Evolutionary conservation across 2,329 filamentous ascomycete species (phyloP), one percentile per base, ranked within the genome.

Genomic region (Fulvia fulva): DNA sequence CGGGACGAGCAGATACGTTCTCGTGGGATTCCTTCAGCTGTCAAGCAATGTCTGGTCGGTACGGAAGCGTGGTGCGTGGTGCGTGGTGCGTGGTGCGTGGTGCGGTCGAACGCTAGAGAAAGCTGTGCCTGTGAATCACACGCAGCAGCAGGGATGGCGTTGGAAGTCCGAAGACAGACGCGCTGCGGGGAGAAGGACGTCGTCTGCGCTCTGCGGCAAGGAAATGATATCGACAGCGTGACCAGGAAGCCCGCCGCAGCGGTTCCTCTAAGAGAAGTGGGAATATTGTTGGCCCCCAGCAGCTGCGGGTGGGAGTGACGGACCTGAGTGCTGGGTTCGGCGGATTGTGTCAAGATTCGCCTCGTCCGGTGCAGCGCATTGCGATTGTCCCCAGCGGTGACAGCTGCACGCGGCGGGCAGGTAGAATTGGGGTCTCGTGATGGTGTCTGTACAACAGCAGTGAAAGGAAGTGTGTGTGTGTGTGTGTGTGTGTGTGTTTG

Each of bases 61-160:
- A 47, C 32, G 59, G 56, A 16, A 57, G 22, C 23, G 8, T 26
- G 44, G 23, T 58, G 45, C 37, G 16, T 28, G 54, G 30, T 51
- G n/a, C 59, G 57, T 58, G 50, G 32, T 37, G 57, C 59, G 54
- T 56, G 63, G 63, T 45, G 43, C 56, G 37, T 45, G 41, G 51
- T 44, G 51, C 37, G 30, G 51, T 44, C 23, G 43, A 54, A 44
- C 37, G 51, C 51, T 53, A 43, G 51, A 54, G 22, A 46, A 54
- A 54, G 51, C 37, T 46, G 51, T 46, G 26, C 37, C 51, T 25
- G 14, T 26, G 51, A 26, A 50, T 30, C 23, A 28, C 22, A 30
- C 14, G 23, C 37, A 28, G 51, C 19, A 28, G 37, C 51, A 53
- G 34, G 51, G 34, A 44, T 46, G 11, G 25, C 46, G 47, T 11